A percentile compares a stretch with the other conserved stretches of the same genome.
Conservation (phyloP, 257 asterid genomes). For the Ajuga chamaepitys region DNA sequence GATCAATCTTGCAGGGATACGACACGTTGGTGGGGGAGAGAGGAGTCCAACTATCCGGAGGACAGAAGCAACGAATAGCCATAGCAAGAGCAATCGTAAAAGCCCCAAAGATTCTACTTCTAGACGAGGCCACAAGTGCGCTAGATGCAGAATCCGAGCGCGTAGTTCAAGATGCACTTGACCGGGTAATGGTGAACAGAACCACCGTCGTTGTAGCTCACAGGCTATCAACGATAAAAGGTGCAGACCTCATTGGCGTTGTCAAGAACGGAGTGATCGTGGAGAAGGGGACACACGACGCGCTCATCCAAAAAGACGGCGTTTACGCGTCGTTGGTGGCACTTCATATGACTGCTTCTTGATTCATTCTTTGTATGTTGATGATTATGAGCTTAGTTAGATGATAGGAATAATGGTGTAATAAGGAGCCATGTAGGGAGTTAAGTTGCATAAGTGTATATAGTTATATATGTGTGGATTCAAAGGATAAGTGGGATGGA, state of each 20-base stretch:
- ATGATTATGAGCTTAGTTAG: not conserved
- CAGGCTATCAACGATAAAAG: slow-evolving; percentile 54
- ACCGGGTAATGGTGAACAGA: slow-evolving; percentile 47
- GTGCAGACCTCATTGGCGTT: slow-evolving; percentile 53
- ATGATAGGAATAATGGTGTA: not conserved
- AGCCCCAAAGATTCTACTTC: slow-evolving; percentile 47
- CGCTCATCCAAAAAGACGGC: slow-evolving; percentile 37
- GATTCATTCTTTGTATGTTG: not conserved
- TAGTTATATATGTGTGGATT: not conserved
- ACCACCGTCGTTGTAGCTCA: slow-evolving; percentile 67
- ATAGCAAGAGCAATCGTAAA: slow-evolving; percentile 66
- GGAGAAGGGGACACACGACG: slow-evolving; percentile 59
- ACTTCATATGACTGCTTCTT: slow-evolving; percentile 28
- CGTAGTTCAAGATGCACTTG: slow-evolving; percentile 62
- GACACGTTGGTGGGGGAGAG: slow-evolving; percentile 67
- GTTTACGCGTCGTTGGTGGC: slow-evolving; percentile 55
- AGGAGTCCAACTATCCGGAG: slow-evolving; percentile 67
- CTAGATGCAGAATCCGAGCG: slow-evolving; percentile 73
- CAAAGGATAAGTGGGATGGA: too few relatives aligned
- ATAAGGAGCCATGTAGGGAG: not conserved
- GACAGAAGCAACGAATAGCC: slow-evolving; percentile 67
- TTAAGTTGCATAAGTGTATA: not conserved
- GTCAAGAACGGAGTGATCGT: slow-evolving; percentile 48
- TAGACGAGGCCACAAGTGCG: slow-evolving; percentile 74
- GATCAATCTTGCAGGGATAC: slow-evolving; percentile 36